Percentiles rank a stretch among this genome's conserved stretches.
Evolutionary conservation across 2,329 filamentous ascomycete species (phyloP).

Genomic region (Corniculantispora saksenae): DNA sequence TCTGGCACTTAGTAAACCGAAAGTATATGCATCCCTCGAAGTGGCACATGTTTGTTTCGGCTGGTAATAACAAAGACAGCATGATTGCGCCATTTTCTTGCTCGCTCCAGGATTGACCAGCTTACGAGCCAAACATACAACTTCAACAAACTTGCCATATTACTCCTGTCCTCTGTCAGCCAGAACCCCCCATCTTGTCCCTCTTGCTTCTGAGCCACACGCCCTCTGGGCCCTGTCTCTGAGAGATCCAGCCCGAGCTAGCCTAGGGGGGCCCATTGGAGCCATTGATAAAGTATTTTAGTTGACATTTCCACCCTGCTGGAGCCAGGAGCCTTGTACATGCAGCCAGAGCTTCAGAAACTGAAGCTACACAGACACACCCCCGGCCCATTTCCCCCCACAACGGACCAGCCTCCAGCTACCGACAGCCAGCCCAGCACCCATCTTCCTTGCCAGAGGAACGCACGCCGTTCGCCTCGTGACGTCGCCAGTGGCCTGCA

Average conservation of each 20-base stretch:
- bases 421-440: conserved; percentile 5
- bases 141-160: conserved; percentile 8
- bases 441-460: not conserved
- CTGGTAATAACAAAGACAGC: not conserved
- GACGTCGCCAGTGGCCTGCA: conserved; percentile 4
- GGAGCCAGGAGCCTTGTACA: not conserved
- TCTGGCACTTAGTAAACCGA: not conserved
- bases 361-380: not conserved
- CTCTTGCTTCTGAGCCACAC: conserved; percentile 4
- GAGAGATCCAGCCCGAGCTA: conserved; percentile 9
- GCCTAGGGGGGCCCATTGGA: not conserved
- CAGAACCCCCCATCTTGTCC: not conserved
- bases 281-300: conserved; percentile 7
- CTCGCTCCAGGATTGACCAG: not conserved
- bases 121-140: not conserved
- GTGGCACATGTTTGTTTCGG: not conserved
- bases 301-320: conserved; percentile 6
- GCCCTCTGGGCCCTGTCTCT: not conserved
- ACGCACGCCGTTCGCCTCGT: not conserved
- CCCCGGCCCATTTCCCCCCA: not conserved
- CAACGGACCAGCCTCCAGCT: not conserved
- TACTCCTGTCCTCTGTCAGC: conserved; percentile 7
- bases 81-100: not conserved
- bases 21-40: not conserved
- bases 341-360: not conserved